Evolutionary conservation across 148 eudicot genomes (phyloP), one percentile per base, ranked within the genome.

Genomic region (Arctostaphylos glauca): DNA sequence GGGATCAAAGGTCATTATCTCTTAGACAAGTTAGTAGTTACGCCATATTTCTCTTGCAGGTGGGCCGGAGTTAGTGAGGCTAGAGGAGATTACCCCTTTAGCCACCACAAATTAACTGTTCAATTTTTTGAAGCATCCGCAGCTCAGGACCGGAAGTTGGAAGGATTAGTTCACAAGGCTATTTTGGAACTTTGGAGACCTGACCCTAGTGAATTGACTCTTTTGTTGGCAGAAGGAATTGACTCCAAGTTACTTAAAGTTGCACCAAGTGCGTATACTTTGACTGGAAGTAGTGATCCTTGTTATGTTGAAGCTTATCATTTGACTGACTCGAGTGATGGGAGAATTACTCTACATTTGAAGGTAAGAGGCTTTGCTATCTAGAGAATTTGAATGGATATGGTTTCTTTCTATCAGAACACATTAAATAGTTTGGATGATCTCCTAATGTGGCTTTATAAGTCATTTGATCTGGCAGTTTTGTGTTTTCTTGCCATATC

Each of bases 221-320:
- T 93, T 50, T 78, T 94, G 90, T 90, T 96, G 86, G 85, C 97
- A 31, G 88, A 90, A 90, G 90, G 94, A 83, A 82, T 85, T 41
- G 94, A 91, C 80, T 88, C 98, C n/a, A 86, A 87, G 79, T 85
- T 90, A 64, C 92, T 94, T 41, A 96, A 92, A 87, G 89, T 92
- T 77, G 93, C 98, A 80, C 99, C 99, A 58, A 90, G 89, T 87
- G 94, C 99, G 79, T 85, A 68, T 78, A 84, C 98, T 74, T 89
- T 96, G 87, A 90, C 93, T 55, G 99, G 97, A 68, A 94, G 99
- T 87, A 96, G 99, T 54, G 99, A 96, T 90, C 98, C 98, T 81
- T 96, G 98, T 85, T 96, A 94, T 85, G 94, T 93, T 62, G 99
- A 96, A 91, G 99, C 93, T 58, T 96, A 94, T 90, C 98, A 94